Evolutionary conservation across 2,329 filamentous ascomycete genomes (phyloP), one percentile per base, ranked within the genome.

Genomic region (Zymoseptoria brevis): DNA sequence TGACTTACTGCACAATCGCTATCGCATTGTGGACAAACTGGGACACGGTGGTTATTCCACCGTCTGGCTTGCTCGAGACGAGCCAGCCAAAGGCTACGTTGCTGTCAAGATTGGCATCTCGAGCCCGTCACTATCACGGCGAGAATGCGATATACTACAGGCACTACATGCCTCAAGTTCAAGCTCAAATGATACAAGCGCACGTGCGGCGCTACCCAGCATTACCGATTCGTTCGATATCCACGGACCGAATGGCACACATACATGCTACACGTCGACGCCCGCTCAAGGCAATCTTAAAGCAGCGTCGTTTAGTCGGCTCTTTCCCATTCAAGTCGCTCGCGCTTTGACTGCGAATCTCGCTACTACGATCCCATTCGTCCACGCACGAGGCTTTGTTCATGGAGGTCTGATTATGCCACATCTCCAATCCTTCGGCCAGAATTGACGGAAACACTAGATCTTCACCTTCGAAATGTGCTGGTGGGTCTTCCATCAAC

Each of bases 1-100:
- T n/a, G 50, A 52, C 19, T 16, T 52, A 7, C 11, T 45, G 1
- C 35, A n/a, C 16, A n/a, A n/a, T 45, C 35, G 35, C 13, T 77
- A 76, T 60, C 68, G 73, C 51, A 66, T 75, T 29, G 66, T 77
- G 16, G 70, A 68, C 48, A 79, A 79, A 62, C 68, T 78, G 8
- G 76, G 76, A 22, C 75, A 74, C 59, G 76, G 75, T 7, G 66
- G 65, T 2, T 66, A 61, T 50, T 75, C 76, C 11, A 78, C 76
- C 0, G 72, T 76, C 5, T 79, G 76, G 76, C 69, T 78, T 1
- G 72, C 69, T 54, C 70, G 64, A 50, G 74, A 77, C 29, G 51
- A 50, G 26, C 53, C 26, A 11, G 48, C n/a, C 35, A 29, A 53
- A 2, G 26, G 24, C 8, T 57, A 29, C 8, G 55, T 57, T 5